Base-by-base conservation (phyloP, 306 rosid genomes). In the Trichosanthes cucumerina region DNA sequence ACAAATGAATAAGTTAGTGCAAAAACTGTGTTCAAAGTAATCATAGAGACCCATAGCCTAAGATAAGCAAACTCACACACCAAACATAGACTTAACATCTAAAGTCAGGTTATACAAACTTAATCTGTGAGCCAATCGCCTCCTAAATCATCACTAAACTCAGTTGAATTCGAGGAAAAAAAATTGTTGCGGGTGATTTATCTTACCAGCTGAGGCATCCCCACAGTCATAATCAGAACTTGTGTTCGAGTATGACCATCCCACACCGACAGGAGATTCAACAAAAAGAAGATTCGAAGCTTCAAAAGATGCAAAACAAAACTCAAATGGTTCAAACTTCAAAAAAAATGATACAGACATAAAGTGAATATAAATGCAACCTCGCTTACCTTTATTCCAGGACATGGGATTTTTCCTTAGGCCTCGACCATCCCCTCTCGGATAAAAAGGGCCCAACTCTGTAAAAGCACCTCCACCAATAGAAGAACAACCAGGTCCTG, bases 251-350 rank as follows among this genome's bases (percentile, higher is more conserved):
- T 94, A 94, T 75, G 98, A 94, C 95, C 96, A 94, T 70, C 98
- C 98, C 33, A 94, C 97, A 76, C 98, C 98, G 49, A 91, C 93
- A 57, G 98, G 97, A 81, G 98, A 94, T 82, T 94, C 98, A 76
- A 94, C 89, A 78, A 94, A 94, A 52, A 93, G 89, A 75, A 94
- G 93, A 82, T 90, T 94, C 5, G 97, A 92, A 56, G 89, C 98
- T 94, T 78, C 23, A 81, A 65, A 36, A 56, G 6, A 71, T 28
- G 79, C 7, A 50, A 62, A 77, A 26, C 1, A 47, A 73, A 73
- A 46, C 1, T 26, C 13, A 26, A 9, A 47, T 24, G 15, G 44
- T 72, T 15, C 77, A 72, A 49, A 72, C 19, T 24, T 23, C 11
- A 47, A 46, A 47, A 6, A 14, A 4, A 13, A 73, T 28, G 11